Conservation (phyloP, 139 green algal species). For the Haematococcus lacustris region DNA sequence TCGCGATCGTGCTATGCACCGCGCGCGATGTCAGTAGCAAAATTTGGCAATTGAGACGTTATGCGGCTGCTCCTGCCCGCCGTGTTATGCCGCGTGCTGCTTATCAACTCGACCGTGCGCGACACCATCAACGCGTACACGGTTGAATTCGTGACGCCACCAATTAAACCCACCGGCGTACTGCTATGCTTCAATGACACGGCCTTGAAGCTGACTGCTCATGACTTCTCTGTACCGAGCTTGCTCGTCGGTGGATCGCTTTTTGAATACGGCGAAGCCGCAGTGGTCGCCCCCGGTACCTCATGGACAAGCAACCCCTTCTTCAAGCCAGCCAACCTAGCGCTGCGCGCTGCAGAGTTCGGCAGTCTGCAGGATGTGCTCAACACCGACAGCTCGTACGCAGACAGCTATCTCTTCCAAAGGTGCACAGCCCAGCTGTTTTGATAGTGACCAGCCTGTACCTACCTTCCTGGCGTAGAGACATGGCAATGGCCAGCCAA, state of each 20-base stretch:
- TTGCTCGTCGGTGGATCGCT: too few species aligned
- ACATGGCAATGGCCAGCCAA: too few species aligned
- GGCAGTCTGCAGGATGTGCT: constrained; percentile 12
- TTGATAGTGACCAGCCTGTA: too few species aligned
- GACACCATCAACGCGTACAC: background rate
- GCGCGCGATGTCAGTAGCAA: too few species aligned
- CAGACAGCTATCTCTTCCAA: constrained; percentile 13
- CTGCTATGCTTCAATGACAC: constrained; percentile 9
- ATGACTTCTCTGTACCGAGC: too few species aligned
- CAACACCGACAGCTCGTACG: constrained; percentile 17
- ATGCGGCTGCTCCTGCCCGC: background rate
- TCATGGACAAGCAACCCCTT: background rate
- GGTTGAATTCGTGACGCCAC: constrained; percentile 6
- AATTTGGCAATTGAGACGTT: too few species aligned
- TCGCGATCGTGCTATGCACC: too few species aligned
- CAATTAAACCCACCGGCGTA: constrained; percentile 5
- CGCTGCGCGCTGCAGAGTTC: background rate
- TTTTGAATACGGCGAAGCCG: too few species aligned
- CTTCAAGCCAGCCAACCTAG: background rate
- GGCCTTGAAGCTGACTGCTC: background rate
- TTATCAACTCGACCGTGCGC: constrained; percentile 4
- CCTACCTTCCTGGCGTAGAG: too few species aligned
- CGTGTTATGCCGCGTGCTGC: constrained; percentile 18
- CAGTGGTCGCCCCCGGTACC: too few species aligned
- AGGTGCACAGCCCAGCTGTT: constrained; percentile 2